Percentiles rank a stretch among this genome's conserved stretches.
phyloP scores from a whole-genome alignment of 164 flowering plant species.

The Kingdonia uniflora region DNA sequence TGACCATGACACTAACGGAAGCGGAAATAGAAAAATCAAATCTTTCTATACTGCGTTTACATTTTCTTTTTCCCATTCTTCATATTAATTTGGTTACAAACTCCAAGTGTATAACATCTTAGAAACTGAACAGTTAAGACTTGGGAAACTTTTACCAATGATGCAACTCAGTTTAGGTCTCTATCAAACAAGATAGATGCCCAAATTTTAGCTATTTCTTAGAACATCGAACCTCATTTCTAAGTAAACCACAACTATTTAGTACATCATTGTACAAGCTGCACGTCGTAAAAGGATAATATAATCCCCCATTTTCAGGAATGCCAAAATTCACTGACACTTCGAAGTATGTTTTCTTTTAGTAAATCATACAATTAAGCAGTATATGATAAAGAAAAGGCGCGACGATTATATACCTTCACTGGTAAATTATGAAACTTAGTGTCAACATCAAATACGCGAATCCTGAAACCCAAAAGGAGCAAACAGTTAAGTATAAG shows the following conservation, averaged over 20 bases:
- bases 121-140: background rate
- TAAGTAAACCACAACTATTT: background rate
- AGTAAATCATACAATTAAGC: background rate
- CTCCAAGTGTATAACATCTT: too few relatives aligned
- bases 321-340: background rate
- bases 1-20: too few relatives aligned
- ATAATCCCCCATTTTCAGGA: too few relatives aligned
- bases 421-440: slow-evolving; percentile 48
- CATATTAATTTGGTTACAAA: background rate
- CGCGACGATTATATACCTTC: slow-evolving; percentile 32
- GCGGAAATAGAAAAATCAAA: background rate
- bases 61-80: background rate
- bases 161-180: background rate
- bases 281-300: background rate
- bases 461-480: slow-evolving; percentile 37
- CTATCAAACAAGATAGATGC: too few relatives aligned
- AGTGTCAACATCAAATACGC: slow-evolving; percentile 70
- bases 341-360: background rate
- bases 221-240: background rate
- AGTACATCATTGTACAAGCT: background rate
- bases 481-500: background rate
- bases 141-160: background rate
- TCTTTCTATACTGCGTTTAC: background rate
- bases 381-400: background rate
- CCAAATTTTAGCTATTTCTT: too few relatives aligned